These are phyloP conservation scores for Aphanocladium album DNA, from an alignment of 2,329 filamentous ascomycete genomes.

Conservation along the genomic window DNA sequence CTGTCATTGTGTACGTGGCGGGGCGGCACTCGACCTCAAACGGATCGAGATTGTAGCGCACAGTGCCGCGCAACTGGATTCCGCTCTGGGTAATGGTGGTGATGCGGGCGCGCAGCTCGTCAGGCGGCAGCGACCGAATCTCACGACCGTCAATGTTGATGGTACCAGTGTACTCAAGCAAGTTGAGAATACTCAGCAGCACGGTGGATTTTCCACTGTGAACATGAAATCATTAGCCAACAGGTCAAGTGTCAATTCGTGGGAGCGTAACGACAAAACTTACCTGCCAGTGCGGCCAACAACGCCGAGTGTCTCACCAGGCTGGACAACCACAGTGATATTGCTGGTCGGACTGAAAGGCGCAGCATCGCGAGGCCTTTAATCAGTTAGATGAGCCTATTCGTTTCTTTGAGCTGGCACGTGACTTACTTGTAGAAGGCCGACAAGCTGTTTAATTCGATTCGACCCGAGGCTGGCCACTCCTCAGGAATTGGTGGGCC, in stretches of 20 bases:
- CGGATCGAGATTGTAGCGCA: constrained; percentile 4
- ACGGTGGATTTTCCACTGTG: background rate
- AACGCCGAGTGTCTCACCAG: background rate
- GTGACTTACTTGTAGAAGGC: background rate
- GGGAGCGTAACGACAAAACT: too few species aligned
- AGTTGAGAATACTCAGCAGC: background rate
- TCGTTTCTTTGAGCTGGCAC: background rate
- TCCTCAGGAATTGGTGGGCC: background rate
- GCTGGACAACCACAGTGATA: background rate
- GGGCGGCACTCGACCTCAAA: background rate
- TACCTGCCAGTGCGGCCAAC: constrained; percentile 4
- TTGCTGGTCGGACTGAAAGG: background rate
- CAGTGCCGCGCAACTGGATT: background rate
- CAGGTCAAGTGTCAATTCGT: too few species aligned
- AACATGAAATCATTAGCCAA: background rate
- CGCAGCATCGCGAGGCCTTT: background rate
- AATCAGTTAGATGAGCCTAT: background rate
- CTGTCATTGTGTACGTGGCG: background rate
- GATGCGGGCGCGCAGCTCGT: background rate
- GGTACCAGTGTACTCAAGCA: background rate
- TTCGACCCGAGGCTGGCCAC: background rate
- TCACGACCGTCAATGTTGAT: constrained; percentile 1
- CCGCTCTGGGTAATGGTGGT: background rate
- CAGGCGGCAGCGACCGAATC: background rate
- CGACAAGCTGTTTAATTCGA: background rate